These are phyloP conservation scores for Acrocalymma vagum DNA, from an alignment of 2,329 filamentous ascomycete species.

Conservation along the genomic window DNA sequence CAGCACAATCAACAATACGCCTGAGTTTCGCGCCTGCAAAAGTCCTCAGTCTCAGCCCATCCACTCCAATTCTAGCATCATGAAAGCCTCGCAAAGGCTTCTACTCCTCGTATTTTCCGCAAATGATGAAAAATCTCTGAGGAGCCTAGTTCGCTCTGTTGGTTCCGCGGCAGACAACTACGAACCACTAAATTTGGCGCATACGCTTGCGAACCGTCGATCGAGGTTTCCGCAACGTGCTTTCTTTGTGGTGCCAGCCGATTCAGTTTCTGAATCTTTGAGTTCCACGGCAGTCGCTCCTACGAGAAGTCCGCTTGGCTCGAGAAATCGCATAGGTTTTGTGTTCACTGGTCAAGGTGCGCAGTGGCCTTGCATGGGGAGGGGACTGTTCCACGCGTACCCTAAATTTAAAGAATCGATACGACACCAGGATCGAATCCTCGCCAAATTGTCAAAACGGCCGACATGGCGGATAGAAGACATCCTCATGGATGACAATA, in stretches of 20 bases:
- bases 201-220: constrained; percentile 17
- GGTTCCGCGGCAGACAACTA: neutral
- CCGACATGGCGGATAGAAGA: constrained; percentile 5
- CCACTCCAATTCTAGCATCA: neutral
- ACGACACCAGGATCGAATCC: constrained; percentile 6
- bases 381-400: constrained; percentile 18
- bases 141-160: constrained; percentile 5
- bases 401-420: constrained; percentile 15
- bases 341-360: constrained; percentile 43
- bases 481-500: neutral
- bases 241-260: constrained; percentile 11
- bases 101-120: constrained; percentile 11
- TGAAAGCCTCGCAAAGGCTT: neutral
- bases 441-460: neutral
- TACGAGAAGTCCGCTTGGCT: too few species aligned
- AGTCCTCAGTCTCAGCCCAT: too few species aligned
- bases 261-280: constrained; percentile 4
- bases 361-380: constrained; percentile 34
- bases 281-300: neutral
- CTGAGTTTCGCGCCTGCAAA: too few species aligned
- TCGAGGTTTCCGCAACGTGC: constrained; percentile 7
- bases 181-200: constrained; percentile 12
- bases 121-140: constrained; percentile 5
- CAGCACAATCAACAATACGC: too few species aligned
- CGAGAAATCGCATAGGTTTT: constrained; percentile 28